Conservation (phyloP, 352 stramenopile species). For the Blastocystis sp. region DNA sequence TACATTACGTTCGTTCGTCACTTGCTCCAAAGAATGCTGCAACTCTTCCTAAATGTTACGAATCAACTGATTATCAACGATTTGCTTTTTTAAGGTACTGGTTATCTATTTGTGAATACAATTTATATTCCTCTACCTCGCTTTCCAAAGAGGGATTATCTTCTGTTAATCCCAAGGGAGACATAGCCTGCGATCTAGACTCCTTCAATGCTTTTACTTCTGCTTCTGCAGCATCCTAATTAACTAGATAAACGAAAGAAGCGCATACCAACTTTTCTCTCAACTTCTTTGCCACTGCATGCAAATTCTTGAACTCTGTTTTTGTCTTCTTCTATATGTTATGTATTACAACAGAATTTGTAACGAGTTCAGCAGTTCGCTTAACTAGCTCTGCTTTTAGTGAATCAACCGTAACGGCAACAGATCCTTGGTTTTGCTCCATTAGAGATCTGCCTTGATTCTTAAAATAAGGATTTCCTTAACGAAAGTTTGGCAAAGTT, state of each 20-base stretch:
- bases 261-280: conserved; percentile 44
- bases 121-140: too few species aligned
- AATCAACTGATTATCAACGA: neutral
- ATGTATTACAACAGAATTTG: neutral
- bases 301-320: conserved; percentile 48
- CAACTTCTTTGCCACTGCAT: conserved; percentile 32
- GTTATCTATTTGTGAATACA: neutral
- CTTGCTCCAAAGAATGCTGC: neutral
- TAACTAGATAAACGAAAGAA: neutral
- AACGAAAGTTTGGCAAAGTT: too few species aligned
- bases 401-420: neutral
- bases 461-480: neutral
- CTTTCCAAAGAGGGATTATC: too few species aligned
- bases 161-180: neutral
- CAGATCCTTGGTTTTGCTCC: neutral
- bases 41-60: neutral
- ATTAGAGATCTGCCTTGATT: neutral
- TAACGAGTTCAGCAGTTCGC: neutral
- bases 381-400: conserved; percentile 14
- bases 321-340: conserved; percentile 41
- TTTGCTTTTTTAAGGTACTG: neutral
- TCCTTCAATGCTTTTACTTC: conserved; percentile 10
- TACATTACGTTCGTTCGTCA: neutral
- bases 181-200: neutral
- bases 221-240: neutral